These are phyloP conservation scores for Salix caprea DNA, from an alignment of 345 rosid species.

Conservation along the genomic window DNA sequence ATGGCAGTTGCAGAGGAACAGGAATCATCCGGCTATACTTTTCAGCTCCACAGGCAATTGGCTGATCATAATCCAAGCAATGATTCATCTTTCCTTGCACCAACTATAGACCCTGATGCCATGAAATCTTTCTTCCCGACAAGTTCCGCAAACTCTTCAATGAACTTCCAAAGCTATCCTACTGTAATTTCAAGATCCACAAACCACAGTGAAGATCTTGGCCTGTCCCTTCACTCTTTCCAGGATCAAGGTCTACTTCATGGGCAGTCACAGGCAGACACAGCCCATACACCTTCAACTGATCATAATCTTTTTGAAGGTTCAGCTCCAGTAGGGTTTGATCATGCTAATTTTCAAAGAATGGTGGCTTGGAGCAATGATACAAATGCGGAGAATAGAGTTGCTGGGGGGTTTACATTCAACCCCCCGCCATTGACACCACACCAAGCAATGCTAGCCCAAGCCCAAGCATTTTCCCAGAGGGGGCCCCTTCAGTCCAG, in stretches of 20 bases:
- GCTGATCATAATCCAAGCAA: constrained; percentile 25
- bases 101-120: constrained; percentile 37
- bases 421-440: constrained; percentile 31
- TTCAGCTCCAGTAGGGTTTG: constrained; percentile 30
- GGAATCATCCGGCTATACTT: constrained; percentile 39
- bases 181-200: constrained; percentile 46
- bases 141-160: constrained; percentile 40
- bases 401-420: constrained; percentile 34
- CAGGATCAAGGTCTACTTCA: constrained; percentile 30
- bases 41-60: constrained; percentile 40
- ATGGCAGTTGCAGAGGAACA: constrained; percentile 33
- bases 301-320: constrained; percentile 26
- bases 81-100: constrained; percentile 32
- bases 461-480: constrained; percentile 40
- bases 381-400: constrained; percentile 36
- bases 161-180: constrained; percentile 58
- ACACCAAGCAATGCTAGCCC: constrained; percentile 38
- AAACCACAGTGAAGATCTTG: constrained; percentile 52
- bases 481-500: constrained; percentile 94
- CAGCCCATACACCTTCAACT: constrained; percentile 23
- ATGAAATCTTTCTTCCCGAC: constrained; percentile 70
- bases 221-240: constrained; percentile 57
- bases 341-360: constrained; percentile 38
- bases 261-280: constrained; percentile 33
- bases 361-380: constrained; percentile 45